Base-by-base conservation (phyloP, 208 protist species). In the Naegleria gruberi region DNA sequence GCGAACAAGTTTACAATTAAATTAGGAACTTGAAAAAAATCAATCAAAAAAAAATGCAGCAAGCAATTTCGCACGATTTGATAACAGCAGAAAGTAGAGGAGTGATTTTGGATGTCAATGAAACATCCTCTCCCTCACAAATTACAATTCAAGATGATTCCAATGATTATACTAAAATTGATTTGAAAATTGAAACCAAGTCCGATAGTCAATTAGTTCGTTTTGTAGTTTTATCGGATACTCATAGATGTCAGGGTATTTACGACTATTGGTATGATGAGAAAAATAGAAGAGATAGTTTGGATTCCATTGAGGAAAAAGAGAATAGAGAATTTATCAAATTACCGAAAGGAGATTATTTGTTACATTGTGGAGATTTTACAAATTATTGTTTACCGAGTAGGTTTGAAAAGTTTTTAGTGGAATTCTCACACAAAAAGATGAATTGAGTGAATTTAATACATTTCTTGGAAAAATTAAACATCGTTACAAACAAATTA, bases 361-460 rank as follows among this genome's bases (percentile, higher is more conserved):
- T 86, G 41, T 51, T 86, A 51, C 82, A 86, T 86, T 51, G 42
- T 47, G 82, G 82, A 86, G 82, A 86, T 47, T 86, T 86, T 47
- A 47, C 82, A 51, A 86, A 86, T 44, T 47, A 37, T n/a, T n/a
- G 82, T 47, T n/a, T 41, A 77, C 65, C 65, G 1, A 77, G 51
- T 65, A 65, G 30, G 51, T 65, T 10, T n/a, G n/a, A n/a, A n/a
- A n/a, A n/a, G n/a, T n/a, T 65, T 65, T 65, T 15, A 55, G 15
- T 5, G 46, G 15, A 55, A 55, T 55, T 55, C 46, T 55, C 46
- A 5, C 5, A 55, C 15, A 15, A 55, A 55, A 55, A 55, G 51
- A 77, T 37, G 65, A 77, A 77, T 37, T 77, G 26, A 30, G 10
- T 37, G 8, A 77, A 77, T 77, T 77, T 77, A 77, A 77, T 77